Base-by-base conservation (phyloP, 2,329 filamentous ascomycete genomes). In the Diaporthe longicolla region DNA sequence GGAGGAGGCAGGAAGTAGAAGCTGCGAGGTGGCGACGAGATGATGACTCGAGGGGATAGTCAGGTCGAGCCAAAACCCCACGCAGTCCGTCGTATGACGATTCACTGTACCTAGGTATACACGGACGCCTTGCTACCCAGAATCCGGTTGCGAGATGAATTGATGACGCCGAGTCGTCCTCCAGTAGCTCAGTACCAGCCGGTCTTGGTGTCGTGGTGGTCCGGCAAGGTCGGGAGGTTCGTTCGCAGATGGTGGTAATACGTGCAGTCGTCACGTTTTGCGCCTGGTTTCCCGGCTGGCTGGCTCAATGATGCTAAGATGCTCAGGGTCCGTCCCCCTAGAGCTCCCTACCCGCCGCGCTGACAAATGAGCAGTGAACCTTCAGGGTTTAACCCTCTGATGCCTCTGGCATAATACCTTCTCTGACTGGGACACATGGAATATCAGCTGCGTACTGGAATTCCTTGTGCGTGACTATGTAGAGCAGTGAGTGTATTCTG, bases 21-120 rank as follows among this genome's bases (percentile, higher is more conserved):
- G 45, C 29, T 52, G 54, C 48, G n/a, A 54, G 69, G 54, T 55
- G 70, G 63, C 52, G 73, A 52, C 73, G 73, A n/a, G 73, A 59
- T 71, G 15, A 55, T 71, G 63, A 66, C 63, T 73, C 66, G 74
- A 73, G 61, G 71, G 57, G 61, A 45, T 57, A 70, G 54, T 70
- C 71, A 70, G 69, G 54, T 73, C 29, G 63, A 26, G 63, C 29
- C 63, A 74, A 74, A 43, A 73, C 61, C 35, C 74, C 54, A 63
- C 71, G 48, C 57, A 72, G 15, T 26, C 37, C 21, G 45, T 68
- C 52, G 55, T 66, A 66, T 66, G 63, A 66, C 63, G 63, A 50
- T 11, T n/a, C 26, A 24, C 9, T 37, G 63, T 32, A 29, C 45
- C 37, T 11, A 40, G 37, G 3, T 40, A 40, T 40, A 52, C 45